Evolutionary conservation across 106 monocot genomes (phyloP).

Genomic region (Allium cepa): DNA sequence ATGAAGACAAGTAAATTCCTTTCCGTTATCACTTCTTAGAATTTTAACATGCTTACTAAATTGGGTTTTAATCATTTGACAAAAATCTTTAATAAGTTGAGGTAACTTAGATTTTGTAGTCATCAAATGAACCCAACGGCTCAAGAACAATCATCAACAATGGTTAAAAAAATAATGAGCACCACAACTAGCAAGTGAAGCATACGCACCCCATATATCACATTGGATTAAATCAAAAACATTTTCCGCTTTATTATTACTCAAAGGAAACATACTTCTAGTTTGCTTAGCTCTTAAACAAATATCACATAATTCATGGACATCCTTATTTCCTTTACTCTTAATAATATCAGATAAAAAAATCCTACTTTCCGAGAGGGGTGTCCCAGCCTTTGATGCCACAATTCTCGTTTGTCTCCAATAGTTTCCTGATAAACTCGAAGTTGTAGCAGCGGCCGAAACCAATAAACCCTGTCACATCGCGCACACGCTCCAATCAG

Average conservation of each 20-base stretch:
- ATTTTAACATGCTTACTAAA: neutral
- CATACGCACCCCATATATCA: neutral
- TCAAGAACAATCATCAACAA: neutral
- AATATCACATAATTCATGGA: neutral
- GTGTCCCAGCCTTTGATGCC: neutral
- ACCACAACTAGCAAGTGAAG: neutral
- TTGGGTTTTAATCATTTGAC: neutral
- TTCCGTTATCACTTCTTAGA: neutral
- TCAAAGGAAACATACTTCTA: neutral
- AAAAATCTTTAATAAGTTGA: neutral
- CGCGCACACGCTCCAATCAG: neutral
- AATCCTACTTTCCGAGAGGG: neutral
- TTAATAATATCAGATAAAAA: neutral
- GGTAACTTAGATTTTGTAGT: neutral
- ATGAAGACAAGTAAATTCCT: neutral
- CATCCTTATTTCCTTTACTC: no score
- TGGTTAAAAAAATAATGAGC: constrained; percentile 1
- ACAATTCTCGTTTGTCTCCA: neutral
- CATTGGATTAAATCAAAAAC: neutral
- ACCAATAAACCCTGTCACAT: neutral
- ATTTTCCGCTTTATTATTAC: neutral
- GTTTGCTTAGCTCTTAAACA: constrained; percentile 1
- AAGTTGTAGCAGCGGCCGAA: neutral
- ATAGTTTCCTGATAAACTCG: neutral
- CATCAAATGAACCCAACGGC: neutral